These are phyloP conservation scores for Cyclocybe cylindracea DNA, from an alignment of 768 basidiomycete species.

Conservation along the genomic window DNA sequence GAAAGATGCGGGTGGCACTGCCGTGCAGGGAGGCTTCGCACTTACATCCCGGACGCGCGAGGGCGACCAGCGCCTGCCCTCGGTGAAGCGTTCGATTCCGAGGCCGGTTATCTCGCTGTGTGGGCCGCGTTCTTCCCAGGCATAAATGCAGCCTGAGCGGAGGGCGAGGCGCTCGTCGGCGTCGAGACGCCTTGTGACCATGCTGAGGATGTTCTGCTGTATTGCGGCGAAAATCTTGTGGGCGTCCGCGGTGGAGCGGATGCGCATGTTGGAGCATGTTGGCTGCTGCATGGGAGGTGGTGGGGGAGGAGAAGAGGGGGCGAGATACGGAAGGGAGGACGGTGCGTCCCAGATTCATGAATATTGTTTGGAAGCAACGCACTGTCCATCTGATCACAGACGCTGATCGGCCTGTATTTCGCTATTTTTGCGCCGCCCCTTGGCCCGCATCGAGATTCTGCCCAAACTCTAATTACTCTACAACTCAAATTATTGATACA, in stretches of 20 bases:
- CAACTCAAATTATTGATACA: conserved; percentile 39
- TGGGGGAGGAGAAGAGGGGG: conserved; percentile 13
- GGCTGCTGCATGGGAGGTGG: conserved; percentile 60
- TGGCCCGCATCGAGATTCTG: conserved; percentile 38
- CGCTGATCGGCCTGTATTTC: neutral
- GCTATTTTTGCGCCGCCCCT: conserved; percentile 9
- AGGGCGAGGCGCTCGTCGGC: conserved; percentile 71
- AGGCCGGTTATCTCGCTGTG: conserved; percentile 75
- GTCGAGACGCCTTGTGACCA: conserved; percentile 78
- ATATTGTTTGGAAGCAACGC: conserved; percentile 12
- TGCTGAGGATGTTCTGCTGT: conserved; percentile 59
- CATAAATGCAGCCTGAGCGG: conserved; percentile 54
- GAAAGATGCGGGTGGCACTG: conserved; percentile 2
- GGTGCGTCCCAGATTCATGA: conserved; percentile 9
- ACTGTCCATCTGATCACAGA: conserved; percentile 12
- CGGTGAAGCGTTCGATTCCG: conserved; percentile 85
- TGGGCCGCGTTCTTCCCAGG: conserved; percentile 77
- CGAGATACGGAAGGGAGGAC: conserved; percentile 14
- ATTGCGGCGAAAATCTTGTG: conserved; percentile 82
- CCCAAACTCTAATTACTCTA: conserved; percentile 55
- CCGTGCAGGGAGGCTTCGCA: conserved; percentile 5
- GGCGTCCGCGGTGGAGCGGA: conserved; percentile 75
- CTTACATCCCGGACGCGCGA: conserved; percentile 81
- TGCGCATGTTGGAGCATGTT: conserved; percentile 70
- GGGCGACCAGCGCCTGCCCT: conserved; percentile 81